Percentiles rank a stretch among this genome's conserved stretches.
phyloP scores from a whole-genome alignment of 179 eudicot genomes.

The Spinacia oleracea region DNA sequence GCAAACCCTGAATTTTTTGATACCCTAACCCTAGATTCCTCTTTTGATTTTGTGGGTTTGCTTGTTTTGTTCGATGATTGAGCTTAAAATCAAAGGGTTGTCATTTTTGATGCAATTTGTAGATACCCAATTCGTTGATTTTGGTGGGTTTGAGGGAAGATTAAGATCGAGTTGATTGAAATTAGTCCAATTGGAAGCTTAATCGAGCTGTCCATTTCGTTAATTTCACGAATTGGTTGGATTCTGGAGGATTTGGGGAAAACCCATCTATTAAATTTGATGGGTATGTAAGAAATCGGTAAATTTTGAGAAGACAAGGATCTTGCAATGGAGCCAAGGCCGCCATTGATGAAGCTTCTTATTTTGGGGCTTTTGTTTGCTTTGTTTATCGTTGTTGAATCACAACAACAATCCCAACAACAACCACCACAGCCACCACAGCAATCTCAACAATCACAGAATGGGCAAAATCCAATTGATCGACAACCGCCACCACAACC shows the following conservation, averaged over 20 bases:
- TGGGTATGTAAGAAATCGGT: conserved; percentile 20
- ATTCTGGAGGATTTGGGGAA: not conserved
- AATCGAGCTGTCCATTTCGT: not conserved
- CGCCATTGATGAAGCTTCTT: conserved; percentile 35
- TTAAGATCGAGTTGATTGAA: not conserved
- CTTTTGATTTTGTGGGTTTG: conserved; percentile 1
- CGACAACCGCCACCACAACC: conserved; percentile 5
- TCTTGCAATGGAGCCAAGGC: conserved; percentile 35
- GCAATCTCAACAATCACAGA: not conserved
- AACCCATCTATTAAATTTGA: conserved; percentile 4
- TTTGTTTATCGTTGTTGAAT: conserved; percentile 30
- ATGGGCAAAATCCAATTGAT: not conserved
- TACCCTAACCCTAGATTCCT: conserved; percentile 13
- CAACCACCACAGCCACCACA: not conserved
- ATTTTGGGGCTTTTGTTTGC: conserved; percentile 33
- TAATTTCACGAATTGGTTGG: not conserved
- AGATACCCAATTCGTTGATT: conserved; percentile 12
- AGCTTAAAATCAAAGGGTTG: not conserved
- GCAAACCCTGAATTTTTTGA: not conserved
- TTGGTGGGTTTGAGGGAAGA: not conserved
- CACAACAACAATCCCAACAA: not conserved
- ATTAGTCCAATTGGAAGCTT: not conserved
- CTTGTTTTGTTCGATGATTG: not conserved
- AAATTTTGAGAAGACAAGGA: conserved; percentile 9
- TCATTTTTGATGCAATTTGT: not conserved